Evolutionary conservation across 2,329 filamentous ascomycete species (phyloP), one percentile per base, ranked within the genome.

Genomic region (Fusarium cyanostomum): DNA sequence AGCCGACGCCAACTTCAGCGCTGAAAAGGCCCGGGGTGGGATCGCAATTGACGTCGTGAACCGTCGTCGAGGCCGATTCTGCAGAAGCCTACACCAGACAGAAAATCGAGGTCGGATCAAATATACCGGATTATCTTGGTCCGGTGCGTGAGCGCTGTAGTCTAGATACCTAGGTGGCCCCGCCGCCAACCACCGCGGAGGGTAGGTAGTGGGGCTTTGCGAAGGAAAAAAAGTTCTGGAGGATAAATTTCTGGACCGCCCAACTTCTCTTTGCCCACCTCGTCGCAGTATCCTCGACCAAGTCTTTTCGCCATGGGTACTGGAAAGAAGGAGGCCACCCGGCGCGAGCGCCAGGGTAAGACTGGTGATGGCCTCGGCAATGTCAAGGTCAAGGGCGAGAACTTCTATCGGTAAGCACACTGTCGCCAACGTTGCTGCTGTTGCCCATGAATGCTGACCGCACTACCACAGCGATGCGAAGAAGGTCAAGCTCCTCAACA

Each of bases 371-470:
- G 92, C 76, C 92, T 97, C 87, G 88, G 81, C 72, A 98, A 98
- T 81, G 92, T 98, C 74, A 92, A 89, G 73, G 84, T 88, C 71
- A 99, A 99, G 82, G 95, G 95, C 80, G 94, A 98, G 84, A 98
- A 98, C 83, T 99, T 98, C 82, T 98, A 98, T 82, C 88, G 92
- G 84, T 90, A 81, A 67, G 83, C 62, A 10, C 24, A 55, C 13
- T 39, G 43, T 26, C 51, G 27, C 39, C 4, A 16, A 38, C 27
- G 33, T 27, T 33, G 27, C 34, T 24, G 18, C 30, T 30, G 27
- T 35, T 6, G 21, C 21, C 44, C n/a, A 26, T 18, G 12, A 24
- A 49, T 44, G 30, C 60, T 67, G 28, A 58, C 51, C 15, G 41
- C 50, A 53, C 58, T 53, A 46, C 6, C 49, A 37, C 52, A 82